Conservation (phyloP, 73 alveolate species). For the Tetrahymena elliotti region DNA sequence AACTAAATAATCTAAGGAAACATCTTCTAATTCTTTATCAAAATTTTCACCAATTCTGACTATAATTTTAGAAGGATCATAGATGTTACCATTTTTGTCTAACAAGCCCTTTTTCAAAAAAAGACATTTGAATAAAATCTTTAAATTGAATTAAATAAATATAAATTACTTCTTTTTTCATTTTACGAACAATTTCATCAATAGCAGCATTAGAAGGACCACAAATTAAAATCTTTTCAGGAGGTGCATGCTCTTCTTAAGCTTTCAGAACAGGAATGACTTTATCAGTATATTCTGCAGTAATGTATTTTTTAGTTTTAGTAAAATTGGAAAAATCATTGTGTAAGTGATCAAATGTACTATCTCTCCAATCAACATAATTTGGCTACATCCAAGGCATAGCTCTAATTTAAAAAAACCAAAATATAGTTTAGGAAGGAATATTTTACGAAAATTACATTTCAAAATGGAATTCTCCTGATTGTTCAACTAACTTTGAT, state of each 20-base stretch:
- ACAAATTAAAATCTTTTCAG: constrained; percentile 56
- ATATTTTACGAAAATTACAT: not conserved
- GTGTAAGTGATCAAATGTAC: constrained; percentile 31
- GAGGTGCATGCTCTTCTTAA: not conserved
- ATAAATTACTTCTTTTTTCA: constrained; percentile 3
- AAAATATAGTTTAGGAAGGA: not conserved
- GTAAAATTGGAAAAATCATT: constrained; percentile 6
- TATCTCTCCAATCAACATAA: constrained; percentile 46
- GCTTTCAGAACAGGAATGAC: not conserved
- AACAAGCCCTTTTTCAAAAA: constrained; percentile 10
- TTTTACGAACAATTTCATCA: constrained; percentile 64
- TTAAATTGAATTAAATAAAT: no score
- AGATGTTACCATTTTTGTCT: constrained; percentile 35
- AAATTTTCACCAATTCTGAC: constrained; percentile 51
- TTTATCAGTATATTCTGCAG: constrained; percentile 1
- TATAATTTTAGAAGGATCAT: constrained; percentile 8
- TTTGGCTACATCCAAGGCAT: constrained; percentile 20
- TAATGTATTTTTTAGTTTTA: not conserved
- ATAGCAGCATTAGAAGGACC: constrained; percentile 86
- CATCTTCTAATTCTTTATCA: constrained; percentile 17
- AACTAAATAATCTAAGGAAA: constrained; percentile 30
- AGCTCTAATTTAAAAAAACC: not conserved
- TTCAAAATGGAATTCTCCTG: not conserved
- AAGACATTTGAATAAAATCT: no score
- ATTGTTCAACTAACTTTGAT: not conserved